Percentiles rank a stretch among this genome's conserved stretches.
These are phyloP conservation scores for Cerioporus squamosus DNA, from an alignment of 1,284 basidiomycete genomes.

Conservation along the genomic window DNA sequence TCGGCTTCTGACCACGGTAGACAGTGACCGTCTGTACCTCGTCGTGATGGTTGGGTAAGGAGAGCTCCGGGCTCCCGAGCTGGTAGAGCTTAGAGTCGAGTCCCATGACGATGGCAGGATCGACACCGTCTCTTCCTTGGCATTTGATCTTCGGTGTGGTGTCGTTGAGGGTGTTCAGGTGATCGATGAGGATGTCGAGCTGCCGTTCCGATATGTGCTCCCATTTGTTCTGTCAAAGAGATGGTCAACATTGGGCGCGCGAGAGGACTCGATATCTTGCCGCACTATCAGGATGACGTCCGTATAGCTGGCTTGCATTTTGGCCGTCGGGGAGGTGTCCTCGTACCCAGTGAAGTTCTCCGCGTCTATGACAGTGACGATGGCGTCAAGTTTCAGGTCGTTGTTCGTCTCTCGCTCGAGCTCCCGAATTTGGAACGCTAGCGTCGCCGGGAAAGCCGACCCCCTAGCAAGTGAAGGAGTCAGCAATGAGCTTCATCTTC, in stretches of 20 bases:
- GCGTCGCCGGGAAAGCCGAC: constrained; percentile 87
- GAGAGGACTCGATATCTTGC: constrained; percentile 8
- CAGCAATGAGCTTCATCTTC: constrained; percentile 4
- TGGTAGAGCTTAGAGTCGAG: constrained; percentile 79
- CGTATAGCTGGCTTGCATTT: constrained; percentile 93
- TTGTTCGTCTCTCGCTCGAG: constrained; percentile 77
- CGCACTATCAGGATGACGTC: constrained; percentile 85
- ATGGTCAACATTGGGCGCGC: neutral
- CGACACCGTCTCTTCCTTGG: constrained; percentile 65
- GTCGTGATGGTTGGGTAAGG: constrained; percentile 59
- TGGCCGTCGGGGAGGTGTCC: constrained; percentile 86
- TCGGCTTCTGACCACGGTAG: constrained; percentile 43
- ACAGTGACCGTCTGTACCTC: constrained; percentile 84
- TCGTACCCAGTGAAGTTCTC: constrained; percentile 91
- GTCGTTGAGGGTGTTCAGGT: constrained; percentile 89
- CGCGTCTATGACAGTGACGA: constrained; percentile 88
- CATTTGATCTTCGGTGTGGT: constrained; percentile 83
- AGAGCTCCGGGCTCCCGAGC: constrained; percentile 32
- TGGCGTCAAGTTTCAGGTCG: constrained; percentile 84
- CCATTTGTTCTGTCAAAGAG: constrained; percentile 77
- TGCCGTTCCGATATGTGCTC: constrained; percentile 78
- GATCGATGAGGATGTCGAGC: constrained; percentile 82
- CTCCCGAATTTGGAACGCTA: constrained; percentile 90
- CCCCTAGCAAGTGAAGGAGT: constrained; percentile 50
- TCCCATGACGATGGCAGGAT: constrained; percentile 82